These are phyloP conservation scores for Fusarium pininemorale DNA, from an alignment of 2,329 filamentous ascomycete species.

Conservation along the genomic window DNA sequence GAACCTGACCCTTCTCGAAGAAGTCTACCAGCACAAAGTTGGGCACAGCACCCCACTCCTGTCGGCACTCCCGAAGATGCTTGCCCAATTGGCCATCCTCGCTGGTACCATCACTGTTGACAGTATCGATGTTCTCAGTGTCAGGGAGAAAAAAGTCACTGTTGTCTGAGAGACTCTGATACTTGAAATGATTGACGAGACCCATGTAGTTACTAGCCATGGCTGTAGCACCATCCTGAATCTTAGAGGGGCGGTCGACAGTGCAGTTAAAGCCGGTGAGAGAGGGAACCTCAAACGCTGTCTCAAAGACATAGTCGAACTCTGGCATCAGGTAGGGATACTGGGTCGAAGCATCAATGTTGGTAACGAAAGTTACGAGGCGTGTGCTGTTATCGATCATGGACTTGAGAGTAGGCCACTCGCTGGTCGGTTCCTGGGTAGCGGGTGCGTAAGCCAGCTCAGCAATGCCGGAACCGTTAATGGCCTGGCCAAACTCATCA, in stretches of 20 bases:
- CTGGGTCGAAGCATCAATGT: conserved; percentile 52
- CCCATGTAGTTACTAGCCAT: conserved; percentile 69
- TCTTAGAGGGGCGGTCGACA: conserved; percentile 69
- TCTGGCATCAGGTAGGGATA: conserved; percentile 70
- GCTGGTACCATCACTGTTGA: conserved; percentile 70
- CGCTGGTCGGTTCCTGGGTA: conserved; percentile 50
- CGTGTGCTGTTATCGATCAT: conserved; percentile 73
- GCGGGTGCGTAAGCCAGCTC: conserved; percentile 68
- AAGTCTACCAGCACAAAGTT: conserved; percentile 83
- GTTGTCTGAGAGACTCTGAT: conserved; percentile 62
- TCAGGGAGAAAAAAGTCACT: conserved; percentile 66
- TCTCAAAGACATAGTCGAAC: conserved; percentile 77
- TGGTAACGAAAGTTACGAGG: conserved; percentile 75
- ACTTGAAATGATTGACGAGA: conserved; percentile 83
- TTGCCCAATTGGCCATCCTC: conserved; percentile 62
- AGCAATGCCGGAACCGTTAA: conserved; percentile 67
- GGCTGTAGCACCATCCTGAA: conserved; percentile 61
- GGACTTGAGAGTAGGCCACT: conserved; percentile 77
- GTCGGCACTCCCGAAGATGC: conserved; percentile 63
- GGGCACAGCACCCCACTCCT: conserved; percentile 70
- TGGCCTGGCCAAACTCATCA: conserved; percentile 63
- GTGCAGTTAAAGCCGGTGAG: conserved; percentile 76
- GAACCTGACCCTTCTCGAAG: conserved; percentile 75
- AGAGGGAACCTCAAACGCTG: conserved; percentile 70
- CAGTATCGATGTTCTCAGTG: conserved; percentile 65